Conservation (phyloP, 2,329 filamentous ascomycete species). For the Talaromyces atroroseus region DNA sequence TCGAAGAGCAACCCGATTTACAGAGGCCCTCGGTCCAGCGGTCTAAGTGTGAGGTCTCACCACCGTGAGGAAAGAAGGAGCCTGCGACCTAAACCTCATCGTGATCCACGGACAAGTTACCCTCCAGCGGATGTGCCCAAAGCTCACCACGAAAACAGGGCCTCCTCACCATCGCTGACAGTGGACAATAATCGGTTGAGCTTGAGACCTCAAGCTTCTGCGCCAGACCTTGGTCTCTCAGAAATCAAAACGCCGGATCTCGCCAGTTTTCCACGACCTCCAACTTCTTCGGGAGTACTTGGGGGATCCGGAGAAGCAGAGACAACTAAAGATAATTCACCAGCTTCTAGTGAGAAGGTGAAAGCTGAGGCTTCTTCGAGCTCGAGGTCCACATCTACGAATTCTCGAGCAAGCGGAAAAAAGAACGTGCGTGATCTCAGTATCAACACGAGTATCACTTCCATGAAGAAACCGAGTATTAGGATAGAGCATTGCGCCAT, state of each 20-base stretch:
- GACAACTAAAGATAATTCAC: background rate
- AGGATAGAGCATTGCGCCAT: constrained; percentile 33
- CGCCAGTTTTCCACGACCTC: constrained; percentile 13
- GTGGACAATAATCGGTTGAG: constrained; percentile 4
- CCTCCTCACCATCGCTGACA: background rate
- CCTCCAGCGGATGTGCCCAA: constrained; percentile 3
- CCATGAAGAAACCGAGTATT: constrained; percentile 23
- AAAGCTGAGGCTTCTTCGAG: background rate
- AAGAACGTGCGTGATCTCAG: constrained; percentile 38
- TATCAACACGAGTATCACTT: constrained; percentile 35
- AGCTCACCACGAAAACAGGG: constrained; percentile 9
- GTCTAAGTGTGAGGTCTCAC: constrained; percentile 3
- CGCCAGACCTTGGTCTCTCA: constrained; percentile 21
- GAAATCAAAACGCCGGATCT: constrained; percentile 11
- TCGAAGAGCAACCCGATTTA: constrained; percentile 16
- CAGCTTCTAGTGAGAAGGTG: background rate
- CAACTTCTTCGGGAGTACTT: background rate
- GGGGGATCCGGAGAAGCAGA: background rate
- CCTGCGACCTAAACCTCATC: background rate
- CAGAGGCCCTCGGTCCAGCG: constrained; percentile 5
- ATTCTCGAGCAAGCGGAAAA: constrained; percentile 20
- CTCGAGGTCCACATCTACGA: background rate
- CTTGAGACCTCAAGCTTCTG: constrained; percentile 28
- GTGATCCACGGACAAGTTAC: constrained; percentile 4
- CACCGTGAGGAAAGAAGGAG: background rate